Conservation (phyloP, 2,329 filamentous ascomycete genomes). For the Lachnellula subtilissima region DNA sequence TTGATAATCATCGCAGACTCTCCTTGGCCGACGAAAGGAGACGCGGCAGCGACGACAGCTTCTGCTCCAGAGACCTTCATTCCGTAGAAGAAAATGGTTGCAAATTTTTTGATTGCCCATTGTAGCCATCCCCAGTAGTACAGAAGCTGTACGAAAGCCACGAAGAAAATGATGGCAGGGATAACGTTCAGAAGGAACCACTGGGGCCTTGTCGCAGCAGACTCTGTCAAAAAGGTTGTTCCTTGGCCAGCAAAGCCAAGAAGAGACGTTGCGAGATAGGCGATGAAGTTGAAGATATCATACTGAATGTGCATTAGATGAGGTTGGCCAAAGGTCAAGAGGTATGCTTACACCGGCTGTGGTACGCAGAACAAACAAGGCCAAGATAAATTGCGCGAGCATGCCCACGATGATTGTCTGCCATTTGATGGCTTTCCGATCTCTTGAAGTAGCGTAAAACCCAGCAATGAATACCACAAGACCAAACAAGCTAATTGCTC, state of each 20-base stretch:
- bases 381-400: conserved; percentile 82
- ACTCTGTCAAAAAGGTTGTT: conserved; percentile 63
- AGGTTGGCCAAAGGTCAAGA: not conserved
- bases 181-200: conserved; percentile 78
- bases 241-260: conserved; percentile 73
- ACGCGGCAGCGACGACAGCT: conserved; percentile 88
- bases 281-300: conserved; percentile 90
- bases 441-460: conserved; percentile 67
- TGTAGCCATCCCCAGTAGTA: conserved; percentile 78
- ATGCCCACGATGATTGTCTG: conserved; percentile 84
- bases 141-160: conserved; percentile 80
- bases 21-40: conserved; percentile 90
- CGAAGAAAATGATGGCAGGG: conserved; percentile 96
- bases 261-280: conserved; percentile 65
- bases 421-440: conserved; percentile 62
- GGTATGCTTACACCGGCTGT: conserved; percentile 48
- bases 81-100: conserved; percentile 85
- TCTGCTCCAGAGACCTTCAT: conserved; percentile 85
- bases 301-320: conserved; percentile 37
- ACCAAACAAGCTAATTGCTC: conserved; percentile 76
- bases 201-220: conserved; percentile 36
- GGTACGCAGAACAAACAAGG: conserved; percentile 81
- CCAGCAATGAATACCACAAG: conserved; percentile 62
- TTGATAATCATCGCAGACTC: conserved; percentile 91
- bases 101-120: conserved; percentile 86